Evolutionary conservation across 2,329 filamentous ascomycete species (phyloP), one percentile per base, ranked within the genome.

Genomic region (Sclerotinia spermophila): DNA sequence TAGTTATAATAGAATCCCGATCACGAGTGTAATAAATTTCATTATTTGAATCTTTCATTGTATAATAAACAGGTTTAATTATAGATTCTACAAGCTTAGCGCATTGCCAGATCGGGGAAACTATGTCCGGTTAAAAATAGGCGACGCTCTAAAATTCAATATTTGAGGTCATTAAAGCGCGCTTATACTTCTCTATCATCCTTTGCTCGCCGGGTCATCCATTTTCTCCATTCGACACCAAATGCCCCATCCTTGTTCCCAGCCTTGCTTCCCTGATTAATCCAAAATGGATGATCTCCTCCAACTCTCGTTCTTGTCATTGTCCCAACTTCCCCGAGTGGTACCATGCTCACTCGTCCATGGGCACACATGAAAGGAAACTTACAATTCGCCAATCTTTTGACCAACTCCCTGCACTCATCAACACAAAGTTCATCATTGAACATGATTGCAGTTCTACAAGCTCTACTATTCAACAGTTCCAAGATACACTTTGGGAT

Each of bases 311-410:
- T 5, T 24, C 15, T 35, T 65, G 61, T 15, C 42, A 71, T 51
- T 45, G 27, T 48, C 19, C 17, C 40, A 6, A 89, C 72, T 72
- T 88, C 84, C 5, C 89, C 79, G n/a, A 91, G 72, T 2, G 89
- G 89, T 8, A 86, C 85, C 85, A 91, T 86, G 45, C 86, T 89
- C 1, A 89, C 89, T 68, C 89, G 83, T 0, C 93, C 93, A 82
- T 96, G 93, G 1, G 93, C 93, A 80, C 93, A 96, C 78, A 93
- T 90, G 74, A 96, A 96, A 0, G 93, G 92, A 73, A 95, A 92
- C 0, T 83, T 84, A 74, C 91, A 94, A 0, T 76, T 77, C 0
- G 86, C 84, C n/a, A 96, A 81, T 4, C 83, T 83, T 2, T 69
- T 72, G 0, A 95, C 79, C 45, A 96, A 79, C 0, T 79, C 77